Conservation (phyloP, 345 rosid genomes). For the Isatis tinctoria region DNA sequence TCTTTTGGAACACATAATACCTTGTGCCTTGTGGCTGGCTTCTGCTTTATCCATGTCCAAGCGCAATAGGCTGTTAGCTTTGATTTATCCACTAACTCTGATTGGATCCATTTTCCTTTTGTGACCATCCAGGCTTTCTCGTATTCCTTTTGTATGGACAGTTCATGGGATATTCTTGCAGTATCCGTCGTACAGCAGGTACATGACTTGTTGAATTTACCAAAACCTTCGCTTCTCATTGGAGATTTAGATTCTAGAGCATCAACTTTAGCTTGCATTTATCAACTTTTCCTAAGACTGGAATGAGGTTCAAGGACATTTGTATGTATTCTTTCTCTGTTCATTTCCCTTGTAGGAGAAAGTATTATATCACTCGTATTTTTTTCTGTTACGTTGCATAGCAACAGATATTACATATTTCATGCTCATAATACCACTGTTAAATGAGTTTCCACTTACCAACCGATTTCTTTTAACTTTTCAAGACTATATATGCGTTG, state of each 20-base stretch:
- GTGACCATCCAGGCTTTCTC: constrained; percentile 61
- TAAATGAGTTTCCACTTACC: background rate
- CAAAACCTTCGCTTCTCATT: background rate
- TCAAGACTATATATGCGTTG: no score
- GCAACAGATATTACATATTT: background rate
- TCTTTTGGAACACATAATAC: constrained; percentile 2
- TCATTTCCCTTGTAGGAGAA: constrained; percentile 5
- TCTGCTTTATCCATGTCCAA: background rate
- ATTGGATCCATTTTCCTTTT: background rate
- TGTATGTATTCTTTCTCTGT: constrained; percentile 11
- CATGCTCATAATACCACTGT: background rate
- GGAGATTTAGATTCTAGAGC: constrained; percentile 4
- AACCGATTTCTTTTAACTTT: no score
- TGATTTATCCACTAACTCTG: background rate
- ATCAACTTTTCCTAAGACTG: background rate
- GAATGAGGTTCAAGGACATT: background rate
- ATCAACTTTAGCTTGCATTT: background rate
- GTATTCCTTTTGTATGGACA: constrained; percentile 62
- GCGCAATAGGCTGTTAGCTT: background rate
- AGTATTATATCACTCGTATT: background rate
- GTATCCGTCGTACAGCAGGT: constrained; percentile 85
- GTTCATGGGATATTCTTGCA: constrained; percentile 74
- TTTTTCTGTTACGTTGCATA: constrained; percentile 3
- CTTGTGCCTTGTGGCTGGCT: constrained; percentile 1
- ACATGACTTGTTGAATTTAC: constrained; percentile 13